Conservation (phyloP, 2,329 filamentous ascomycete genomes). For the Fusarium sterilihyphosum region DNA sequence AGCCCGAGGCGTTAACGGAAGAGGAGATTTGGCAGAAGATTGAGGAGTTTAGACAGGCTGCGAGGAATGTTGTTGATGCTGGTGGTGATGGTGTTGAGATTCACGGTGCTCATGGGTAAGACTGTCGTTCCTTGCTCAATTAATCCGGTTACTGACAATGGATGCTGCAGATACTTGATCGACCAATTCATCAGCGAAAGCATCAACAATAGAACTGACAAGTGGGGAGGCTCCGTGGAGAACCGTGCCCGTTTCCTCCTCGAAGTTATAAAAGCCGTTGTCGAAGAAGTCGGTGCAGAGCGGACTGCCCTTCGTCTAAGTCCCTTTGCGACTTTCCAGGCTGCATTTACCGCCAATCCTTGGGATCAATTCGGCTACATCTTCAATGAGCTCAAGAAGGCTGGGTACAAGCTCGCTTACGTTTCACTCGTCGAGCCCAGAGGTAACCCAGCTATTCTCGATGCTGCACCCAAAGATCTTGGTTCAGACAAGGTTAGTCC, state of each 20-base stretch:
- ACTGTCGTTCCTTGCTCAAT: accelerated
- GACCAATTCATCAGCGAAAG: constrained; percentile 68
- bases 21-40: constrained; percentile 74
- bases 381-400: constrained; percentile 39
- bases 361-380: constrained; percentile 46
- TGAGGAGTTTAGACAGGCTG: constrained; percentile 65
- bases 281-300: constrained; percentile 59
- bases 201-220: constrained; percentile 62
- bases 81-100: constrained; percentile 78
- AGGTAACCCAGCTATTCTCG: constrained; percentile 45
- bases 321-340: constrained; percentile 56
- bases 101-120: constrained; percentile 64
- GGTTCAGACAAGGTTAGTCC: constrained; percentile 2
- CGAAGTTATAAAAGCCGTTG: constrained; percentile 57
- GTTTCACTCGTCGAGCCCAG: constrained; percentile 51
- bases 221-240: constrained; percentile 50
- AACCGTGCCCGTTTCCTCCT: constrained; percentile 62
- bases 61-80: constrained; percentile 65
- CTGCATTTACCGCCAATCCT: constrained; percentile 39
- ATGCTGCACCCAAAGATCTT: constrained; percentile 35
- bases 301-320: constrained; percentile 64
- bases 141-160: accelerated
- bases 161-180: constrained; percentile 55
- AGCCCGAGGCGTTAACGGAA: constrained; percentile 59
- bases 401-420: constrained; percentile 47